phyloP scores from a whole-genome alignment of 1,284 basidiomycete genomes.

The Porodaedalea pini region DNA sequence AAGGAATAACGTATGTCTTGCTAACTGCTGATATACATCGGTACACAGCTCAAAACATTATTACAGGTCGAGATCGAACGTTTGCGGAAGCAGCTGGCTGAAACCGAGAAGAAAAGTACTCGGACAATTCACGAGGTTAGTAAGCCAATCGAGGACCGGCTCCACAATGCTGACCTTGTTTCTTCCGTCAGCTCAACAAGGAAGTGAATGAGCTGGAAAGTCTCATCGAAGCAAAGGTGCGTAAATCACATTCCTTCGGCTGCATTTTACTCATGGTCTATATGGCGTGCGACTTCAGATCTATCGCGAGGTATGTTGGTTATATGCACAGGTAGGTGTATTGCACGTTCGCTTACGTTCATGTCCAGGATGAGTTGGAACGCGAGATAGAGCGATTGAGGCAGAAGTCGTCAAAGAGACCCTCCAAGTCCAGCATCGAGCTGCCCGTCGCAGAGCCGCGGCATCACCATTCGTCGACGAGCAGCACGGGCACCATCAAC shows the following conservation, averaged over 20 bases:
- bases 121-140: slow-evolving; percentile 68
- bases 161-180: no score
- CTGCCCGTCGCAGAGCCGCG: slow-evolving; percentile 18
- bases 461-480: slow-evolving; percentile 28
- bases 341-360: slow-evolving; percentile 15
- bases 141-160: slow-evolving; percentile 20
- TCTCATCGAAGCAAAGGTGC: slow-evolving; percentile 83
- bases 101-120: slow-evolving; percentile 70
- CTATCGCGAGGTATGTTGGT: slow-evolving; percentile 67
- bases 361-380: slow-evolving; percentile 77
- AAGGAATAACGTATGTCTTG: slow-evolving; percentile 49
- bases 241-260: slow-evolving; percentile 17
- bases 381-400: slow-evolving; percentile 76
- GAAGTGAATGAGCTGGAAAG: slow-evolving; percentile 88
- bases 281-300: slow-evolving; percentile 47
- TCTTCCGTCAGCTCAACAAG: slow-evolving; percentile 86
- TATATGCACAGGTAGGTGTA: not conserved
- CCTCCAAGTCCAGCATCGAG: slow-evolving; percentile 48
- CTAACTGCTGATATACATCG: not conserved
- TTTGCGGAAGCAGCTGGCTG: slow-evolving; percentile 61
- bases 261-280: not conserved
- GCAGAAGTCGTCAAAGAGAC: slow-evolving; percentile 62
- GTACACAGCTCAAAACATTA: not conserved
- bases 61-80: slow-evolving; percentile 62
- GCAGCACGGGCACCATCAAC: slow-evolving; percentile 18